Evolutionary conservation across 257 asterid species (phyloP).

Genomic region (Lithospermum erythrorhizon): DNA sequence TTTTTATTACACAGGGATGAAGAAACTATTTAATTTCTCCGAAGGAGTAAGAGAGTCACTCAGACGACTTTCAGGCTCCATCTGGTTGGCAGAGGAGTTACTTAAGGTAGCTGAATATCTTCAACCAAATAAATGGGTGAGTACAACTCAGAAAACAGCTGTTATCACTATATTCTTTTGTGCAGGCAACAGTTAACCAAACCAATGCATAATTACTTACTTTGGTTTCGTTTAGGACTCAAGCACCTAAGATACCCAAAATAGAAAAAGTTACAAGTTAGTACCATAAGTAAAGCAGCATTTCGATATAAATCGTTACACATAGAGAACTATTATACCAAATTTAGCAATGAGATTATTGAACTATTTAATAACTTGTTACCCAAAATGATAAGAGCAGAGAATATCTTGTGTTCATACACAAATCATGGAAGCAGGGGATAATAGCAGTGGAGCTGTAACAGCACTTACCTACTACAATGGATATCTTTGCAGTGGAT

Average conservation of each 20-base stretch:
- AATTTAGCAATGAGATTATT: neutral
- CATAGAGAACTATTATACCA: neutral
- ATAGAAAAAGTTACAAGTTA: too few species aligned
- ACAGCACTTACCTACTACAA: constrained; percentile 73
- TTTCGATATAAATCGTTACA: too few species aligned
- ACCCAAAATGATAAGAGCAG: constrained; percentile 32
- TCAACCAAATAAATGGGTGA: constrained; percentile 95
- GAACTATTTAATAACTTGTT: neutral
- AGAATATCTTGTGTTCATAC: constrained; percentile 92
- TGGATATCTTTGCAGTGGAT: constrained; percentile 70
- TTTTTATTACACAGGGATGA: constrained; percentile 53
- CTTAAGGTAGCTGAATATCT: constrained; percentile 86
- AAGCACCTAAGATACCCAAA: too few species aligned
- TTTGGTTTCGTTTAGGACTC: too few species aligned
- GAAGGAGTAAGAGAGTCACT: constrained; percentile 82
- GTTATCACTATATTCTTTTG: neutral
- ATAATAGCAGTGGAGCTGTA: constrained; percentile 55
- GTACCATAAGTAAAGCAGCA: neutral
- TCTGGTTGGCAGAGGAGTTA: constrained; percentile 96
- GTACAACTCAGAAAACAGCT: constrained; percentile 12
- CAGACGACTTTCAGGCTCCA: constrained; percentile 70
- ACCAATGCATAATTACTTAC: too few species aligned
- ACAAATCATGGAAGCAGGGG: constrained; percentile 62
- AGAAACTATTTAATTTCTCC: constrained; percentile 58
- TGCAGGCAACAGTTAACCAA: too few species aligned